These are phyloP conservation scores for Metschnikowia chrysomelidarum DNA, from an alignment of 805 yeast species.

Conservation along the genomic window DNA sequence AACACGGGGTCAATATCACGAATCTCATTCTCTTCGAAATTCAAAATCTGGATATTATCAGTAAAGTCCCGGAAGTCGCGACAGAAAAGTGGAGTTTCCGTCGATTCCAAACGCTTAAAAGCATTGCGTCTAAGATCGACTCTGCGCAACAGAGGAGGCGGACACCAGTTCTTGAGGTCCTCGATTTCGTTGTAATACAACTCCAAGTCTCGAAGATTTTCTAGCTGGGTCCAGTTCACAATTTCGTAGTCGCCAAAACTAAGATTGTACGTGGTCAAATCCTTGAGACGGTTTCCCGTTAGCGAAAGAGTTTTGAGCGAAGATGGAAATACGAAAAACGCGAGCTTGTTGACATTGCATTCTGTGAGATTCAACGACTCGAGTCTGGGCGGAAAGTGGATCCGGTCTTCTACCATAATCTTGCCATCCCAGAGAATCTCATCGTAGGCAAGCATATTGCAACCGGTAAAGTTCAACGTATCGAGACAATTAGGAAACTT, in stretches of 20 bases:
- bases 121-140: conserved; percentile 16
- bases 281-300: conserved; percentile 25
- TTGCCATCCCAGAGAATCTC: not conserved
- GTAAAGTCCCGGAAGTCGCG: not conserved
- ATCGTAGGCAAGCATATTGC: conserved; percentile 12
- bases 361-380: conserved; percentile 23
- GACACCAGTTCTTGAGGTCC: conserved; percentile 20
- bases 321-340: conserved; percentile 24
- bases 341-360: conserved; percentile 22
- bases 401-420: conserved; percentile 14
- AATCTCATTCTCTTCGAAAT: conserved; percentile 19
- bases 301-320: conserved; percentile 24
- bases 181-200: conserved; percentile 23
- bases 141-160: conserved; percentile 17
- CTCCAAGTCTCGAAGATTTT: conserved; percentile 23
- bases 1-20: conserved; percentile 10
- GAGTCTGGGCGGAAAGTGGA: conserved; percentile 24
- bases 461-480: conserved; percentile 22
- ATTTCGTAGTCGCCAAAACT: conserved; percentile 4
- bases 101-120: conserved; percentile 13
- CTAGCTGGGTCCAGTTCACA: conserved; percentile 26
- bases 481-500: conserved; percentile 29
- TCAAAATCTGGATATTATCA: conserved; percentile 9
- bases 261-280: conserved; percentile 22
- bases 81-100: conserved; percentile 15